These are phyloP conservation scores for Syncephalastrum monosporum DNA, from an alignment of 371 early-diverging fungal species.

Conservation along the genomic window DNA sequence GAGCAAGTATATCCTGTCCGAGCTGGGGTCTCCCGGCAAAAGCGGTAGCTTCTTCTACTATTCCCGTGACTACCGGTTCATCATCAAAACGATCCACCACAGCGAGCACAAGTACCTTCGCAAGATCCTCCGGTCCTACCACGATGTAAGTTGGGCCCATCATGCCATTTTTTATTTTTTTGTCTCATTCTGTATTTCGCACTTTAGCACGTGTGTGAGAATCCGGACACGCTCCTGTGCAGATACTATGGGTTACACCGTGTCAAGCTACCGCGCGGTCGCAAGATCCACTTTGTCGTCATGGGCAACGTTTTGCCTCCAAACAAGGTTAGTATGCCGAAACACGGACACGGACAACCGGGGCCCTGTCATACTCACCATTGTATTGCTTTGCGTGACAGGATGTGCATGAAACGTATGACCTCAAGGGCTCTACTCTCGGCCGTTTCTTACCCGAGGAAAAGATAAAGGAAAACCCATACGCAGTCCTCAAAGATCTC, in stretches of 20 bases:
- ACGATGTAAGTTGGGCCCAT: constrained; percentile 49
- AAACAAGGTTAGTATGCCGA: constrained; percentile 50
- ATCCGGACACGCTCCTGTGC: constrained; percentile 91
- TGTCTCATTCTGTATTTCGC: not conserved
- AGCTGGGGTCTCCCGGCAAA: constrained; percentile 96
- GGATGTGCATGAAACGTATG: constrained; percentile 96
- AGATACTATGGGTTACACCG: constrained; percentile 96
- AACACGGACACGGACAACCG: not conserved
- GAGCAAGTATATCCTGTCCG: constrained; percentile 96
- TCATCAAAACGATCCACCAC: constrained; percentile 97
- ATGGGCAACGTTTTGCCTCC: constrained; percentile 98
- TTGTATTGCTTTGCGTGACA: constrained; percentile 14
- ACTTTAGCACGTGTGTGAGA: constrained; percentile 76
- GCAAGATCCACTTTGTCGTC: constrained; percentile 97
- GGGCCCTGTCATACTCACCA: constrained; percentile 70
- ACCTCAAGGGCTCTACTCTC: constrained; percentile 87
- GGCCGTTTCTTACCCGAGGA: constrained; percentile 86
- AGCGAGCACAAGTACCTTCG: constrained; percentile 93
- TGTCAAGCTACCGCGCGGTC: constrained; percentile 89
- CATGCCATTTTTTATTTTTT: constrained; percentile 4
- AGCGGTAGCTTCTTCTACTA: constrained; percentile 97
- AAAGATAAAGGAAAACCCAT: constrained; percentile 64
- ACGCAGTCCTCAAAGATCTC: constrained; percentile 92
- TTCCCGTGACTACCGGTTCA: constrained; percentile 96
- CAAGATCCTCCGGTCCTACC: constrained; percentile 84